These are phyloP conservation scores for Balakata baccata DNA, from an alignment of 345 rosid genomes.

Conservation along the genomic window DNA sequence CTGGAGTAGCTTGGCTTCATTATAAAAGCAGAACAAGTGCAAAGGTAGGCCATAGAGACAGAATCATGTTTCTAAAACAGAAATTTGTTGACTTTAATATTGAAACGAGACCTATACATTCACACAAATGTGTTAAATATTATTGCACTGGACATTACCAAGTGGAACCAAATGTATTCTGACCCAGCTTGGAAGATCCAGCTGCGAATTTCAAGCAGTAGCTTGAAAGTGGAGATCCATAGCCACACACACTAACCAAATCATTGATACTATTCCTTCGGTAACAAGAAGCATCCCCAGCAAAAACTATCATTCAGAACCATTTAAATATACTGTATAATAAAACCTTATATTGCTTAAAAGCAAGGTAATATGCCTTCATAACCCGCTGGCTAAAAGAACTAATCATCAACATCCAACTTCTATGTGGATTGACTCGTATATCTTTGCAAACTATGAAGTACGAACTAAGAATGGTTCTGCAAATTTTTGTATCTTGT, in stretches of 20 bases:
- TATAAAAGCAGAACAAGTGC: no score
- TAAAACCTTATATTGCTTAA: not conserved
- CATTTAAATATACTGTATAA: not conserved
- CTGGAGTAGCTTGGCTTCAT: no score
- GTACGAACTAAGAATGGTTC: not conserved
- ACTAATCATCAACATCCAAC: not conserved
- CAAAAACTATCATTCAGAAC: not conserved
- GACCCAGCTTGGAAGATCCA: not conserved
- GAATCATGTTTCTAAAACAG: no score
- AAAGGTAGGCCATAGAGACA: no score
- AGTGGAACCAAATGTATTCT: not conserved
- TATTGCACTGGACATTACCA: no score
- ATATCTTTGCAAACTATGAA: slow-evolving; percentile 10
- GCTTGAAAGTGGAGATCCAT: not conserved
- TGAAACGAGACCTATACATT: no score
- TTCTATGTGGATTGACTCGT: not conserved
- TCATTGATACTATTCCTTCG: not conserved
- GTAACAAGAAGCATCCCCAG: not conserved
- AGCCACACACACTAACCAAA: not conserved
- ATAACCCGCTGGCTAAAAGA: not conserved
- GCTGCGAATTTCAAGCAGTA: not conserved
- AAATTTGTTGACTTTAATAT: no score
- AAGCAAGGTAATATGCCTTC: not conserved
- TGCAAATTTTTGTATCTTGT: not conserved
- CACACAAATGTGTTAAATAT: no score